Conservation (phyloP, 345 rosid species). For the Pugionium dolabratum region DNA sequence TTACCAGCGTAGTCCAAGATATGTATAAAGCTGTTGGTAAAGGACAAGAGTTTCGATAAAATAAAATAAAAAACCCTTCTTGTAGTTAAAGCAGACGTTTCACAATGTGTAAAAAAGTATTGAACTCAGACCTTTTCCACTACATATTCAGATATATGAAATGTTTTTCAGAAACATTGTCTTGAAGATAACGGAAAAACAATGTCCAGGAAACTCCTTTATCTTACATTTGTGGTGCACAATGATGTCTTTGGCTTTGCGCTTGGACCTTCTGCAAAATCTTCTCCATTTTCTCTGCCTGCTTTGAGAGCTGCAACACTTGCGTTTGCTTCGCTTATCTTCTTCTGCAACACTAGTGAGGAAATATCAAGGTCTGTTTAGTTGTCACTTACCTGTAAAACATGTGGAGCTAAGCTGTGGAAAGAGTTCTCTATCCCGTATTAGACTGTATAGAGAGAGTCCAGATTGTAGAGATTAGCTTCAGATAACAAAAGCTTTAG, state of each 20-base stretch:
- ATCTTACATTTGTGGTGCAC: conserved; percentile 54
- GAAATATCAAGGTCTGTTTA: background rate
- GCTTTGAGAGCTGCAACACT: conserved; percentile 71
- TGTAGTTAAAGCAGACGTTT: background rate
- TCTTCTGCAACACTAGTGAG: conserved; percentile 47
- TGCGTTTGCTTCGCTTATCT: conserved; percentile 73
- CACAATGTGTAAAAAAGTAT: background rate
- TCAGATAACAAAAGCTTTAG: conserved; percentile 15
- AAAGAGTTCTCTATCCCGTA: conserved; percentile 71
- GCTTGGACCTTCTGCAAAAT: conserved; percentile 57
- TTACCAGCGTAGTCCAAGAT: conserved; percentile 59
- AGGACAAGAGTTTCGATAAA: conserved; percentile 42
- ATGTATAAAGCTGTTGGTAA: conserved; percentile 54
- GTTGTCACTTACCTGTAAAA: conserved; percentile 58
- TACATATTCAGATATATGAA: conserved; percentile 42
- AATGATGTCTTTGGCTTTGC: conserved; percentile 44
- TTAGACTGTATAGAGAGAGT: conserved; percentile 54
- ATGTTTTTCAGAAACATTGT: conserved; percentile 45
- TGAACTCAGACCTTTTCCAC: conserved; percentile 1
- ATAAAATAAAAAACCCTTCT: background rate
- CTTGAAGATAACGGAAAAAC: conserved; percentile 62
- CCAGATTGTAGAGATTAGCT: conserved; percentile 19
- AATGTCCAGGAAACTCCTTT: conserved; percentile 61
- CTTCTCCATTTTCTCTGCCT: conserved; percentile 57
- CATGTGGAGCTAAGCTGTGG: conserved; percentile 63